Conservation (phyloP, 176 grass and related monocot species). For the Zea luxurians region DNA sequence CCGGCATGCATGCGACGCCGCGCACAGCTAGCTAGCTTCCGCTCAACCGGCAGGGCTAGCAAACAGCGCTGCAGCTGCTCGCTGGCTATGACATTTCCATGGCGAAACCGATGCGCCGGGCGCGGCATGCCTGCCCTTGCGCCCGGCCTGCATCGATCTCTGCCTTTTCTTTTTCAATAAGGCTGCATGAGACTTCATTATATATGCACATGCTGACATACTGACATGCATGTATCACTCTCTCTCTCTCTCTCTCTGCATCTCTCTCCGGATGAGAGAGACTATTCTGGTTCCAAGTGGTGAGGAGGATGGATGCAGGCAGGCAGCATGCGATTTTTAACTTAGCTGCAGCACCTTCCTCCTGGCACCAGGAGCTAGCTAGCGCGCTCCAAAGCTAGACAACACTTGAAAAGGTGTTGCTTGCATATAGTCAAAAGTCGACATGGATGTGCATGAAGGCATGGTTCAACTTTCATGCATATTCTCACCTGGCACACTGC, state of each 20-base stretch:
- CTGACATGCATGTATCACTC: too few relatives aligned
- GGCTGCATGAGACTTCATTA: not conserved
- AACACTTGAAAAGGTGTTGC: slow-evolving; percentile 31
- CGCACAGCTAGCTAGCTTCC: too few relatives aligned
- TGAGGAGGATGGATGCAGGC: not conserved
- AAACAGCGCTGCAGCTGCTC: not conserved
- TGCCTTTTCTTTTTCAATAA: not conserved
- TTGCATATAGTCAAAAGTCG: slow-evolving; percentile 25
- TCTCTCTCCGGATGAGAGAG: not conserved
- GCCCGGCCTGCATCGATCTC: too few relatives aligned
- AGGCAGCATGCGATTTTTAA: not conserved
- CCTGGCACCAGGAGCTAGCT: not conserved
- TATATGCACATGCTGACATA: not conserved
- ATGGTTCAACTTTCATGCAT: slow-evolving; percentile 37
- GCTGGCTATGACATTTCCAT: too few relatives aligned
- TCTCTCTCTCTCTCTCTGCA: not conserved
- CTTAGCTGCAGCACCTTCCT: slow-evolving; percentile 10
- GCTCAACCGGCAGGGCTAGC: too few relatives aligned
- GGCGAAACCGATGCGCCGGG: too few relatives aligned
- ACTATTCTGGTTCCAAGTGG: not conserved
- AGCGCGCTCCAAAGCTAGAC: slow-evolving; percentile 22
- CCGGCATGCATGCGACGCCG: too few relatives aligned
- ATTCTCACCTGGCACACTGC: slow-evolving; percentile 6
- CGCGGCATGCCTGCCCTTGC: too few relatives aligned
- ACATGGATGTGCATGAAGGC: slow-evolving; percentile 28